Conservation (phyloP, 805 yeast species). For the Saturnispora sekii region DNA sequence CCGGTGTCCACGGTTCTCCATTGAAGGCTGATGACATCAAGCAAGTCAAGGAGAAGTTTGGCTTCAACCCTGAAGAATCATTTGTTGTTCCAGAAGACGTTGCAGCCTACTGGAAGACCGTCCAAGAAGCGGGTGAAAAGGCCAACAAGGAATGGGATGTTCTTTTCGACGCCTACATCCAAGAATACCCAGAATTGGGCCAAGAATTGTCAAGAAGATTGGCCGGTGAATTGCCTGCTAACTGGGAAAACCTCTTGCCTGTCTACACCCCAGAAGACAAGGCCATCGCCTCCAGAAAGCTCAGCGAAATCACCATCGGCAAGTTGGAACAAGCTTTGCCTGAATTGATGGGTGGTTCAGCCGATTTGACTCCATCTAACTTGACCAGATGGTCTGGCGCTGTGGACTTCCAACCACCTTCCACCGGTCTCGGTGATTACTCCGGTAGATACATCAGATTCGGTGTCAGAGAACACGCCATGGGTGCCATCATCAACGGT, state of each 20-base stretch:
- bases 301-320: conserved; percentile 72
- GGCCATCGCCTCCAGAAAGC: conserved; percentile 89
- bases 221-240: conserved; percentile 65
- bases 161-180: conserved; percentile 48
- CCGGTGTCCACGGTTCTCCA: conserved; percentile 93
- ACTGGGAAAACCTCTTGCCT: conserved; percentile 76
- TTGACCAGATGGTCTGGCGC: conserved; percentile 80
- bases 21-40: conserved; percentile 85
- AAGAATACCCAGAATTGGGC: conserved; percentile 68
- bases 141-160: conserved; percentile 70
- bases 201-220: conserved; percentile 76
- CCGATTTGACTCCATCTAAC: conserved; percentile 96
- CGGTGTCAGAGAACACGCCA: conserved; percentile 98
- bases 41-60: conserved; percentile 74
- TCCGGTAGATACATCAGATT: conserved; percentile 90
- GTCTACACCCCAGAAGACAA: conserved; percentile 65
- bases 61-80: conserved; percentile 77
- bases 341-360: conserved; percentile 94
- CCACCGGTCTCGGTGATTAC: conserved; percentile 73
- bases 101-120: conserved; percentile 52
- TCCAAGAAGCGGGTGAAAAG: conserved; percentile 52
- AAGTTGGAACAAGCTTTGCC: conserved; percentile 59
- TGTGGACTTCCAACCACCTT: conserved; percentile 86
- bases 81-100: conserved; percentile 82
- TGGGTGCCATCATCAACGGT: conserved; percentile 99